Percentiles rank a stretch among this genome's conserved stretches.
Evolutionary conservation across 176 grass and related monocot genomes (phyloP).

Genomic region (Juncus effusus): DNA sequence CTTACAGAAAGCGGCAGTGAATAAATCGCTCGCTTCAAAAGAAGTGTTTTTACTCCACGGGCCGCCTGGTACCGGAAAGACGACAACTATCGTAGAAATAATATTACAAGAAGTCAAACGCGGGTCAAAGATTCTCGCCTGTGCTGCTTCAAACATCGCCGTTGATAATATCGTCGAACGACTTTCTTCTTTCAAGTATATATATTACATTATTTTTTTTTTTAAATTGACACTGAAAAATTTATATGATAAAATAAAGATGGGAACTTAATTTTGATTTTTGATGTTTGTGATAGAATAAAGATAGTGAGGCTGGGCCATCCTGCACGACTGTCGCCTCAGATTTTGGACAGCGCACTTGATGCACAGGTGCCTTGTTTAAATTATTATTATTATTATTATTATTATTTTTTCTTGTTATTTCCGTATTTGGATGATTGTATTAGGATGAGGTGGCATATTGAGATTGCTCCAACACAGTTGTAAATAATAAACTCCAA

Average conservation of each 20-base stretch:
- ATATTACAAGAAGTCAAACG: slow-evolving; percentile 92
- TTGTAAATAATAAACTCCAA: slow-evolving; percentile 6
- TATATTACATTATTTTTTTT: slow-evolving; percentile 6
- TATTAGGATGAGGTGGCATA: slow-evolving; percentile 6
- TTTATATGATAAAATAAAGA: slow-evolving; percentile 25
- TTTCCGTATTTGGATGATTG: slow-evolving; percentile 7
- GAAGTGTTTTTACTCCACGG: slow-evolving; percentile 99
- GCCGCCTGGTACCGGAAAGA: slow-evolving; percentile 96
- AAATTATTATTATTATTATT: slow-evolving; percentile 2
- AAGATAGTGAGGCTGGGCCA: slow-evolving; percentile 93
- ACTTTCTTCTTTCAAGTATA: slow-evolving; percentile 78
- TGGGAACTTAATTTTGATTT: slow-evolving; percentile 10
- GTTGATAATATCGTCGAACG: slow-evolving; percentile 99
- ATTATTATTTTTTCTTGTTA: slow-evolving; percentile 22
- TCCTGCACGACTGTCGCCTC: slow-evolving; percentile 92
- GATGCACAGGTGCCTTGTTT: slow-evolving; percentile 67
- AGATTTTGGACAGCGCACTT: slow-evolving; percentile 87
- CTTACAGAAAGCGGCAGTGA: slow-evolving; percentile 81
- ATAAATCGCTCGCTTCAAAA: slow-evolving; percentile 71
- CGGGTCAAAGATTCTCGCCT: slow-evolving; percentile 95
- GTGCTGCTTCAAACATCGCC: slow-evolving; percentile 98
- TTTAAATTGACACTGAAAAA: slow-evolving; percentile 6
- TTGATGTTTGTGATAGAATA: slow-evolving; percentile 48
- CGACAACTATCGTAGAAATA: slow-evolving; percentile 94
- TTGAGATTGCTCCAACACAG: slow-evolving; percentile 7